Evolutionary conservation across 148 eudicot genomes (phyloP), one percentile per base, ranked within the genome.

Genomic region (Rhododendron molle): DNA sequence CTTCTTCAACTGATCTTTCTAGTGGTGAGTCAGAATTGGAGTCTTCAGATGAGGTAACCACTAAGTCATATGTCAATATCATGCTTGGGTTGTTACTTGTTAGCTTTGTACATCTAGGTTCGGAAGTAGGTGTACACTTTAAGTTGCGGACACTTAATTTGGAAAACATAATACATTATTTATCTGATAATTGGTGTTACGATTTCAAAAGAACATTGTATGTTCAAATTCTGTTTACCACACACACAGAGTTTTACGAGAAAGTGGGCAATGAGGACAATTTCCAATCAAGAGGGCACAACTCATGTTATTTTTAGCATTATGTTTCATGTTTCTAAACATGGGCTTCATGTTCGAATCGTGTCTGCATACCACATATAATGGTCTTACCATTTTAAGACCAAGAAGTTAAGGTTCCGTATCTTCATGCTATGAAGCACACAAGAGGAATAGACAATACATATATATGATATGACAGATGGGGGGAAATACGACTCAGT

Each of bases 1-100:
- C 95, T 88, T 85, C 88, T 50, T 50, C 87, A 40, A 89, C 89
- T 86, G 87, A 88, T 87, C 69, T 89, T 26, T 93, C 95, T 18
- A 95, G 96, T 88, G 93, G 92, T 71, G 99, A 97, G 89, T 97
- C 99, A 49, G 99, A 97, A 90, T 88, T 97, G 98, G 99, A 94
- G 88, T 89, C 96, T 83, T 95, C 96, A 60, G 99, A 97, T 87
- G 99, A 97, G 97, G 98, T 94, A 87, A 69, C 89, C 28, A 10
- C 43, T 34, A 80, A 26, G 60, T 67, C 15, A 76, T 65, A 40
- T 52, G 40, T 82, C 83, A 28, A 30, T 82, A 65, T 56, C 36
- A 13, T 36, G 49, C 16, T 34, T 56, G n/a, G 0, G 16, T 52
- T 54, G 36, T n/a, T 58, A 13, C 44, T 46, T 9, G 12, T 46